Evolutionary conservation across 345 rosid species (phyloP), one percentile per base, ranked within the genome.

Genomic region (Bruguiera parviflora): DNA sequence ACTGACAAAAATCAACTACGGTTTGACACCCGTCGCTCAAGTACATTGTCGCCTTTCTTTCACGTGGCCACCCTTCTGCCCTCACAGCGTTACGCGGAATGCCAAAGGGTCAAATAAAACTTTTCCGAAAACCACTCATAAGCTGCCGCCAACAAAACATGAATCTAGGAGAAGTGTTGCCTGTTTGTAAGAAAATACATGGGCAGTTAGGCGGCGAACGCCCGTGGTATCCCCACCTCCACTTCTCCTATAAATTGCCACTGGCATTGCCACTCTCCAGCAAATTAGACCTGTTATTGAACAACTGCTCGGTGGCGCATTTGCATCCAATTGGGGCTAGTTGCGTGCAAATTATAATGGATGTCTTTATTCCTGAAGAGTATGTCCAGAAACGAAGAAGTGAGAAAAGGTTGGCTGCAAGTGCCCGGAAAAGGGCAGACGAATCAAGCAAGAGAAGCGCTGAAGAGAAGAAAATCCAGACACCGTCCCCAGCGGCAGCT

Each of bases 351-450:
- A 43, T 43, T 43, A 43, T 43, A 43, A 81, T 88, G 88, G 89
- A 88, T 69, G 87, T 89, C 20, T 88, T 68, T 72, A 86, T 91
- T 75, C 84, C 89, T 13, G 89, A 88, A 65, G 97, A 91, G 78
- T 91, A 88, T 71, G 79, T 83, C 58, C 61, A 60, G 24, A 73
- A 73, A 71, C 80, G 91, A 66, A 77, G 92, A 76, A 75, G 56
- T 22, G 97, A 87, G 76, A 87, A 78, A 65, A 75, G 43, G 75
- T 80, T 80, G 5, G 84, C 86, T 21, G 73, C 49, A 3, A 13
- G 16, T 43, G 49, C 49, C 18, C 49, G 18, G 49, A 43, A 43
- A 43, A 43, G 18, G 49, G 49, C 49, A 11, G 49, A 43, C 1
- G 49, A 43, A 43, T 43, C 49, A 13, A 43, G 49, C 3, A 43